Conservation (phyloP, 2,329 filamentous ascomycete species). For the Fusarium luffae region DNA sequence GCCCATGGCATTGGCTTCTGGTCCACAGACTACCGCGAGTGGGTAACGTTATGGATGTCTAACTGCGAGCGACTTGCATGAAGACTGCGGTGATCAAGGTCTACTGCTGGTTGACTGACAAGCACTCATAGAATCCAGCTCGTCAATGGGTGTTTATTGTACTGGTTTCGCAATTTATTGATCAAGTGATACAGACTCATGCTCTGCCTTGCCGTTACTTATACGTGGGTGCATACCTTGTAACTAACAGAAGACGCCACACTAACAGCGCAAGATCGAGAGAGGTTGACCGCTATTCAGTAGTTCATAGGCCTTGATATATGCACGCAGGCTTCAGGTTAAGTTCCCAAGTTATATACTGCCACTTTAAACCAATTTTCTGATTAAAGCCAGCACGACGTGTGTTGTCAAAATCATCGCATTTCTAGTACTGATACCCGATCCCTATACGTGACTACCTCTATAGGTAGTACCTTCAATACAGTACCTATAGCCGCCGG, state of each 20-base stretch:
- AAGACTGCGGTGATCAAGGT: not conserved
- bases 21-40: not conserved
- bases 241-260: not conserved
- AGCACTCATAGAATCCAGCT: not conserved
- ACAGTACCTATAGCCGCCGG: not conserved
- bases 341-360: not conserved
- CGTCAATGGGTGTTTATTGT: not conserved
- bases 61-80: not conserved
- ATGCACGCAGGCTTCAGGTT: not conserved
- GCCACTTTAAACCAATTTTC: not conserved
- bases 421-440: not conserved
- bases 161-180: not conserved
- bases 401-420: not conserved
- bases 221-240: not conserved
- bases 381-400: not conserved
- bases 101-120: not conserved
- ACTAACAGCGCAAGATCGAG: not conserved
- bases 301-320: not conserved
- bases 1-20: constrained; percentile 24
- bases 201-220: not conserved
- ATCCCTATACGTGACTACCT: not conserved
- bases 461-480: not conserved
- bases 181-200: not conserved
- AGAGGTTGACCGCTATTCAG: not conserved
- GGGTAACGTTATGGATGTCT: not conserved